These are phyloP conservation scores for Haematococcus sp. DNA, from an alignment of 139 green algal genomes.

Conservation along the genomic window DNA sequence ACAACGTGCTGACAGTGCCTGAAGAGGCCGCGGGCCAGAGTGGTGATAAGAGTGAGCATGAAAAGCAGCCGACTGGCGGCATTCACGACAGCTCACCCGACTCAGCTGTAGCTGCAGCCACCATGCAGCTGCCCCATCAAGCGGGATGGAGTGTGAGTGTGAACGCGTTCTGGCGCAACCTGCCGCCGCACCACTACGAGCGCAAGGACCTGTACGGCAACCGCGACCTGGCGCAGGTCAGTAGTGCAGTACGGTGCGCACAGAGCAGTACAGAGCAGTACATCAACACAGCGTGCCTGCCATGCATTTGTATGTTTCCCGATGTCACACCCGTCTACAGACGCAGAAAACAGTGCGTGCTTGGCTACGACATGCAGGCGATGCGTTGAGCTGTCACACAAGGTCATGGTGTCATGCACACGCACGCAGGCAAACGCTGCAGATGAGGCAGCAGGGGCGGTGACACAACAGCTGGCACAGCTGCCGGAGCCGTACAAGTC, in stretches of 20 bases:
- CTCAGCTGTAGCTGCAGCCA: not conserved
- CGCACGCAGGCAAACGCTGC: conserved; percentile 27
- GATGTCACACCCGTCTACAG: too few relatives aligned
- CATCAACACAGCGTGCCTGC: too few relatives aligned
- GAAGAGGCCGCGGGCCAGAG: not conserved
- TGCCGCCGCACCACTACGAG: conserved; percentile 36
- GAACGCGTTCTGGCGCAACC: conserved; percentile 57
- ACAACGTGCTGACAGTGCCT: conserved; percentile 41
- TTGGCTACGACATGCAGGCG: too few relatives aligned
- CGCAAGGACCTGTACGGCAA: conserved; percentile 68
- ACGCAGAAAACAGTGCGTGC: too few relatives aligned
- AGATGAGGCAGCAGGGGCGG: conserved; percentile 10
- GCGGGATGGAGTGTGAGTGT: conserved; percentile 38
- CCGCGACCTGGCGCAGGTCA: conserved; percentile 44
- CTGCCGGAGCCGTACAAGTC: conserved; percentile 37
- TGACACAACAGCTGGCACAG: conserved; percentile 5
- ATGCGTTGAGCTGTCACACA: too few relatives aligned
- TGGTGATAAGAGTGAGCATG: too few relatives aligned
- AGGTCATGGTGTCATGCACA: too few relatives aligned
- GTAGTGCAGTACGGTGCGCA: not conserved
- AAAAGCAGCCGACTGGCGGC: not conserved
- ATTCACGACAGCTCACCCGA: not conserved
- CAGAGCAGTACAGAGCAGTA: not conserved
- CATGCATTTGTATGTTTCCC: too few relatives aligned
- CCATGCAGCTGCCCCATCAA: not conserved